Base-by-base conservation (phyloP, 2,329 filamentous ascomycete genomes). In the Calonectria hawksworthii region DNA sequence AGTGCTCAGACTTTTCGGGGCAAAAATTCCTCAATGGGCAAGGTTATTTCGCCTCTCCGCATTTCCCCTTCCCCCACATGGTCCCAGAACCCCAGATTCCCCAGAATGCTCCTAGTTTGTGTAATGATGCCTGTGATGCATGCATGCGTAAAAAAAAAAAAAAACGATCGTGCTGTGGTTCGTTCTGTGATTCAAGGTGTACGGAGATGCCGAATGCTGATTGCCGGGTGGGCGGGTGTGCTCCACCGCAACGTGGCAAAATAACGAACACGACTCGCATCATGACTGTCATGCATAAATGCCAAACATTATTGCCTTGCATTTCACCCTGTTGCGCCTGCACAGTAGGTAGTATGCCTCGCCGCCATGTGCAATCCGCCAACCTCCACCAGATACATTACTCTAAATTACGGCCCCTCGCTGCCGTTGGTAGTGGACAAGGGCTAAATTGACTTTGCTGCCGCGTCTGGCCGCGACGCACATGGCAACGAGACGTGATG, bases 61-160 rank as follows among this genome's bases (percentile, higher is more conserved):
- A 61, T 38, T 61, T 61, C 32, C 21, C 54, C n/a, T 61, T 61
- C 54, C 54, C 54, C 54, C 54, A 61, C 54, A 61, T 61, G 54
- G 54, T 26, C 21, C 32, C 54, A 2, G 38, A 59, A 61, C 54
- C 54, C 54, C 54, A 61, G 54, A 38, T 61, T 61, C 54, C 54
- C n/a, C n/a, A 61, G 13, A 61, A 14, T 13, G 54, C 54, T 26
- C 54, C 54, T 38, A 61, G 21, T 36, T 23, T n/a, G 14, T 3
- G 13, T 9, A 9, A 32, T 34, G 32, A 34, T 38, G 54, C 54
- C 26, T 36, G 52, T 13, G 32, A 34, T 38, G 32, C 34, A 38
- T 23, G 32, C 28, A 14, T 26, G 54, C 9, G 14, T 36, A 21
- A 23, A 16, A 32, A 30, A 36, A 36, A 8, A n/a, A n/a, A n/a